Conservation (phyloP, 2,329 filamentous ascomycete genomes). For the Cladophialophora yegresii region DNA sequence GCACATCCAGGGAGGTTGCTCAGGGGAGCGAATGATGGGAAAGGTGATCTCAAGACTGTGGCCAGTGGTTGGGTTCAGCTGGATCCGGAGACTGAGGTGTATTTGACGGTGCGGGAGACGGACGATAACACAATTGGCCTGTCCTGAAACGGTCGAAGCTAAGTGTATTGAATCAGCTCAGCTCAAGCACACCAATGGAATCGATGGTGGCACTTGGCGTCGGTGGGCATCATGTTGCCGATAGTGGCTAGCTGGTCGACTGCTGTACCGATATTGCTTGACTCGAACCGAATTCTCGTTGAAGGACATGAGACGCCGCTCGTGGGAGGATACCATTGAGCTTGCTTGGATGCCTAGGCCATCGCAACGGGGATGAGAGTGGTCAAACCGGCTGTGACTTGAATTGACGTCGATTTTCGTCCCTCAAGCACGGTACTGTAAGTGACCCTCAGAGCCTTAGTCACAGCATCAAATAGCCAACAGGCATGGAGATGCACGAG, state of each 20-base stretch:
- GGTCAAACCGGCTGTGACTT: neutral
- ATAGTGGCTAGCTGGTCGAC: neutral
- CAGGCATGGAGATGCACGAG: neutral
- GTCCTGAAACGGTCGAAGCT: constrained; percentile 46
- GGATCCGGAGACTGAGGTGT: constrained; percentile 64
- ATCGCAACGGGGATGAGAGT: neutral
- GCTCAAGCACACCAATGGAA: neutral
- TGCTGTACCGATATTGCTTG: neutral
- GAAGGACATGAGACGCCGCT: neutral
- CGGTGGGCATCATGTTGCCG: neutral
- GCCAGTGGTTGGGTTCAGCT: constrained; percentile 66
- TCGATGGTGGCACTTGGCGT: too few species aligned
- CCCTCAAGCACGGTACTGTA: neutral
- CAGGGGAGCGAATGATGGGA: constrained; percentile 50
- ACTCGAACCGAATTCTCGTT: neutral
- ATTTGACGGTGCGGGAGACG: constrained; percentile 61
- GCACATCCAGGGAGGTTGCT: constrained; percentile 53
- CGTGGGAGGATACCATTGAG: neutral
- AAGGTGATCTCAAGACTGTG: constrained; percentile 60
- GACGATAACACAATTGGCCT: constrained; percentile 64
- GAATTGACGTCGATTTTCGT: neutral
- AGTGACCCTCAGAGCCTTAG: neutral
- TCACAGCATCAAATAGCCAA: neutral
- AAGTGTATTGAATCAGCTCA: neutral
- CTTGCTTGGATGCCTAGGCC: neutral